phyloP scores from a whole-genome alignment of 768 basidiomycete genomes.

The Pleurotus tuoliensis region DNA sequence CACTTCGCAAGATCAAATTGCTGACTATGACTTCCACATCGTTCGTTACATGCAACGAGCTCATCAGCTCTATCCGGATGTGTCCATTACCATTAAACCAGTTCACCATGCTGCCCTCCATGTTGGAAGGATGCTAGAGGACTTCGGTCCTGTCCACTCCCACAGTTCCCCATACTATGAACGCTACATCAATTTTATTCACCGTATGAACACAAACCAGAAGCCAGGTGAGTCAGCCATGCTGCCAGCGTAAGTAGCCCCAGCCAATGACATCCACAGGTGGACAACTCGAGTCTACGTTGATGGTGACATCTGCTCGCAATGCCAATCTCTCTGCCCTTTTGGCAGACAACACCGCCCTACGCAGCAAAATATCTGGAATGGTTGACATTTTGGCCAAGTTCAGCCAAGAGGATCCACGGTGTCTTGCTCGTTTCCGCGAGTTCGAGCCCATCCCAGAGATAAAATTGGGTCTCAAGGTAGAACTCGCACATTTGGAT shows the following conservation, averaged over 20 bases:
- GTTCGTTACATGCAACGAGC: not conserved
- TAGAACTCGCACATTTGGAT: not conserved
- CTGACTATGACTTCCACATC: not conserved
- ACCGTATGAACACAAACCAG: not conserved
- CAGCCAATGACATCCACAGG: not conserved
- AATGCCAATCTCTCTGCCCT: slow-evolving; percentile 11
- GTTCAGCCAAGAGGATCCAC: slow-evolving; percentile 13
- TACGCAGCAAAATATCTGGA: not conserved
- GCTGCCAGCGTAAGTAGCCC: not conserved
- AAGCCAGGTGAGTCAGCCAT: not conserved
- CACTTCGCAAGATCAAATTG: not conserved
- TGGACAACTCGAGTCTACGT: not conserved
- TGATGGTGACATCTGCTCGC: slow-evolving; percentile 1
- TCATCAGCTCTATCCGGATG: not conserved
- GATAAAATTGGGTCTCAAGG: not conserved
- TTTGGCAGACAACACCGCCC: slow-evolving; percentile 8
- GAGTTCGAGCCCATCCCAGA: slow-evolving; percentile 6
- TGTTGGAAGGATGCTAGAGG: not conserved
- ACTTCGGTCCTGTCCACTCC: not conserved
- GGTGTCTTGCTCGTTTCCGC: slow-evolving; percentile 9
- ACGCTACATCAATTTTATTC: not conserved
- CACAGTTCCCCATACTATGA: slow-evolving; percentile 1
- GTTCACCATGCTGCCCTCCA: slow-evolving; percentile 3
- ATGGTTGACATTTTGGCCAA: slow-evolving; percentile 8
- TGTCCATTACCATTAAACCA: not conserved